Evolutionary conservation across 192 early-diverging fungal genomes (phyloP), one percentile per base, ranked within the genome.

Genomic region (Linnemannia zychae): DNA sequence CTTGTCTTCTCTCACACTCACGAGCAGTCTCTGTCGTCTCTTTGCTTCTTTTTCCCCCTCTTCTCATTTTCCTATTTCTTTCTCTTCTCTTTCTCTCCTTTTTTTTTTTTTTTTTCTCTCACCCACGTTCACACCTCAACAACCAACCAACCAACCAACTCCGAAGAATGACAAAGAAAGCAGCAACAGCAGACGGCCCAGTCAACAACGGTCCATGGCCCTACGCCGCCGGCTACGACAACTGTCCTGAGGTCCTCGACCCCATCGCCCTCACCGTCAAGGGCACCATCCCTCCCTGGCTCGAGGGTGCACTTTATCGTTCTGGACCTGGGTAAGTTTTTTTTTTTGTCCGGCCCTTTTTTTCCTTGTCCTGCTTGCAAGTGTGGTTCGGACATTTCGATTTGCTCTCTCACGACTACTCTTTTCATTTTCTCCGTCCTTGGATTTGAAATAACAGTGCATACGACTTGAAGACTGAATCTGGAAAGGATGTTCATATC

Each of bases 301-400:
- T 92, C 50, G 81, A 88, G 22, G 90, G 91, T 38, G 84, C 78
- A 15, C 75, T 92, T 65, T 91, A 90, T 44, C 86, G 91, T 33
- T 70, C 84, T 46, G 88, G 86, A 48, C 88, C 88, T 67, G 80
- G 90, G 89, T 89, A 80, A 85, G 38, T 20, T 6, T 53, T 2
- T 18, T 31, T 4, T 60, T 12, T 22, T 16, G 24, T 31, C 15
- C 57, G 11, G 12, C 15, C 11, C 1, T 17, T 49, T 17, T 49
- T 2, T 49, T 17, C 40, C 44, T 24, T 28, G 12, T 49, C 6
- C 16, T 17, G 48, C 48, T 5, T 17, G 48, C 46, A 12, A 4
- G 13, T 17, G 48, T 17, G 12, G 40, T 63, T 28, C 34, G 18
- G 17, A 66, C 20, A 6, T 31, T 38, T 49, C 33, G 18, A 1